A percentile compares a stretch with the other conserved stretches of the same genome.
Conservation (phyloP, 2,329 filamentous ascomycete genomes). For the Exophiala alcalophila region DNA sequence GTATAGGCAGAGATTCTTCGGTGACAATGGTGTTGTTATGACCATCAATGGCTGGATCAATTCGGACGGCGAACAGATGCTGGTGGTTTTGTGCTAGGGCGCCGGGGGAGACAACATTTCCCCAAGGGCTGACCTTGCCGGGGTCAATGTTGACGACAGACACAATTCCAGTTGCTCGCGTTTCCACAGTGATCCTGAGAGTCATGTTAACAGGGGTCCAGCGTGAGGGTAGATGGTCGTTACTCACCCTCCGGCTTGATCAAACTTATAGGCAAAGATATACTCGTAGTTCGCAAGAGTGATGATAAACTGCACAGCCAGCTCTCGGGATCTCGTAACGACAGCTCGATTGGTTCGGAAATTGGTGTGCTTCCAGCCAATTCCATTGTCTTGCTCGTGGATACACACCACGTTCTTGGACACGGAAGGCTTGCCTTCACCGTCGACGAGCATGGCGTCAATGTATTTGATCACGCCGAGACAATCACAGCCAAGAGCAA, state of each 20-base stretch:
- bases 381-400: conserved; percentile 67
- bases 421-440: conserved; percentile 52
- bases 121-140: conserved; percentile 53
- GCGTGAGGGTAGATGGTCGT: not conserved
- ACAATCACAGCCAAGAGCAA: conserved; percentile 65
- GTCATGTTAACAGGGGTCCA: conserved; percentile 1
- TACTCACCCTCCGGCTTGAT: conserved; percentile 55
- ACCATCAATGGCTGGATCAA: conserved; percentile 63
- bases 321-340: conserved; percentile 59
- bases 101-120: conserved; percentile 62
- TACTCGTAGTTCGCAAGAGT: conserved; percentile 71
- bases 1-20: conserved; percentile 53
- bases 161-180: conserved; percentile 64
- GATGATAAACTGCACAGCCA: conserved; percentile 65
- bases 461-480: conserved; percentile 67
- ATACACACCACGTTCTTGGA: conserved; percentile 63
- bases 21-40: conserved; percentile 53
- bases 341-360: conserved; percentile 62
- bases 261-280: conserved; percentile 62
- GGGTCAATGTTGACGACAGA: conserved; percentile 59
- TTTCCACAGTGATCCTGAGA: conserved; percentile 54
- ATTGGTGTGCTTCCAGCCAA: conserved; percentile 69
- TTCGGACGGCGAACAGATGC: conserved; percentile 64
- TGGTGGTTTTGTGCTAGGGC: conserved; percentile 68
- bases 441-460: conserved; percentile 53